A percentile compares a stretch with the other conserved stretches of the same genome.
These are phyloP conservation scores for Hanseniaspora meyeri DNA, from an alignment of 805 yeast genomes.

Conservation along the genomic window DNA sequence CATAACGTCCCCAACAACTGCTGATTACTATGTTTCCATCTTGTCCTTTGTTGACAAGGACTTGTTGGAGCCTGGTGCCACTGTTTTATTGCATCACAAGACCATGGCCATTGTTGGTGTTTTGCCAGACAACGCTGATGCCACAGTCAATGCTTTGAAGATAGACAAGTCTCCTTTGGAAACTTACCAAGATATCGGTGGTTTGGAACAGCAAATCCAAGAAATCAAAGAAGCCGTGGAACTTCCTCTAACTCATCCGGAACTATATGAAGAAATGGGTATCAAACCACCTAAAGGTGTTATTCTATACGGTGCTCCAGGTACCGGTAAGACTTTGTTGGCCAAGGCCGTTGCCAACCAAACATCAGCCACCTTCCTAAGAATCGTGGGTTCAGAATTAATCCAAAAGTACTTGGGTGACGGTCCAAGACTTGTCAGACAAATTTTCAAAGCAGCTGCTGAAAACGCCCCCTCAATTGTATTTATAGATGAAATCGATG, in stretches of 20 bases:
- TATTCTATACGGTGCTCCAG: constrained; percentile 92
- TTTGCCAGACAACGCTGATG: constrained; percentile 95
- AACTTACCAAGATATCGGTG: constrained; percentile 94
- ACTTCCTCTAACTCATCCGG: constrained; percentile 91
- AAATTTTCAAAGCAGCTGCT: constrained; percentile 89
- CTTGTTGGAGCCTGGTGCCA: constrained; percentile 89
- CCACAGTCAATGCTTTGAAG: constrained; percentile 95
- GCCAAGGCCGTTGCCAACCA: constrained; percentile 98
- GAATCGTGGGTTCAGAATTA: constrained; percentile 94
- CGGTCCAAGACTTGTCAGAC: constrained; percentile 90
- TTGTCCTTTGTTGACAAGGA: constrained; percentile 95
- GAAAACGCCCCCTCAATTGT: constrained; percentile 98
- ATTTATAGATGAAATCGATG: constrained; percentile 96
- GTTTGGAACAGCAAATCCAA: constrained; percentile 88
- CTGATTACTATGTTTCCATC: constrained; percentile 93
- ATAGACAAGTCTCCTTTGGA: constrained; percentile 96
- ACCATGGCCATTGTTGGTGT: constrained; percentile 95
- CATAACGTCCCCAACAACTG: constrained; percentile 89
- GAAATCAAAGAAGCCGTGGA: constrained; percentile 97
- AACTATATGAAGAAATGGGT: constrained; percentile 95
- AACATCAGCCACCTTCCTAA: constrained; percentile 86
- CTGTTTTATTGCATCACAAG: constrained; percentile 88
- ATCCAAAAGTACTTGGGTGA: constrained; percentile 96
- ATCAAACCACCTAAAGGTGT: constrained; percentile 98
- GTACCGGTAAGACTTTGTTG: constrained; percentile 89